Conservation (phyloP, 140 eudicot genomes). For the Anethum foeniculum region DNA sequence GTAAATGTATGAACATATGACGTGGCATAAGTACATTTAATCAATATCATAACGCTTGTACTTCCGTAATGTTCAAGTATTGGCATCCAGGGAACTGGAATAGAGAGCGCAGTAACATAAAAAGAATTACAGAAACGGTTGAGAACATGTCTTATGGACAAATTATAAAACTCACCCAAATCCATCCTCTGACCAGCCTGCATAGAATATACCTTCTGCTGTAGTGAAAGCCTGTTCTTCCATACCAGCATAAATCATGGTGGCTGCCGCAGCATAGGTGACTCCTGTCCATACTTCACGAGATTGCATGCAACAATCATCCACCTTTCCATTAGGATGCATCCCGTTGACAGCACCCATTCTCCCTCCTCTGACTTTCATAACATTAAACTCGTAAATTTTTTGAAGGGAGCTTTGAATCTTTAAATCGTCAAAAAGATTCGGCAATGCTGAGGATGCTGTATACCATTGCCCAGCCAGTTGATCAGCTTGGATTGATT, state of each 20-base stretch:
- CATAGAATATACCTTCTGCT: constrained; percentile 85
- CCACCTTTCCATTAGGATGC: constrained; percentile 91
- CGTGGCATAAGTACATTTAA: neutral
- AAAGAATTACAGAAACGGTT: neutral
- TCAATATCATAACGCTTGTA: neutral
- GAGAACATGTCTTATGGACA: neutral
- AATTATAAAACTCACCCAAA: constrained; percentile 53
- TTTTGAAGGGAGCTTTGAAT: constrained; percentile 63
- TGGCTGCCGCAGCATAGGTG: constrained; percentile 87
- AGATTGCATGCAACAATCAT: constrained; percentile 95
- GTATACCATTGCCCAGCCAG: constrained; percentile 97
- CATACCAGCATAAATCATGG: constrained; percentile 95
- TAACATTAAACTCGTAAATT: constrained; percentile 73
- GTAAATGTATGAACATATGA: neutral
- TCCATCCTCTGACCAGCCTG: constrained; percentile 98
- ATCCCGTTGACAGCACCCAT: constrained; percentile 99
- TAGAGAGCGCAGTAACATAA: neutral
- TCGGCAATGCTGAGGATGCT: constrained; percentile 75
- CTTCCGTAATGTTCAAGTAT: neutral
- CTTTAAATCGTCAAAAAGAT: constrained; percentile 63
- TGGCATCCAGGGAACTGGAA: neutral
- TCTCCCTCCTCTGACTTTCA: constrained; percentile 85
- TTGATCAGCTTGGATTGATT: constrained; percentile 89
- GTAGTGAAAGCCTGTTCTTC: constrained; percentile 73
- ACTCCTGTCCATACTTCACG: constrained; percentile 97